Percentiles rank a stretch among this genome's conserved stretches.
Evolutionary conservation across 148 eudicot species (phyloP).

Genomic region (Rhododendron molle): DNA sequence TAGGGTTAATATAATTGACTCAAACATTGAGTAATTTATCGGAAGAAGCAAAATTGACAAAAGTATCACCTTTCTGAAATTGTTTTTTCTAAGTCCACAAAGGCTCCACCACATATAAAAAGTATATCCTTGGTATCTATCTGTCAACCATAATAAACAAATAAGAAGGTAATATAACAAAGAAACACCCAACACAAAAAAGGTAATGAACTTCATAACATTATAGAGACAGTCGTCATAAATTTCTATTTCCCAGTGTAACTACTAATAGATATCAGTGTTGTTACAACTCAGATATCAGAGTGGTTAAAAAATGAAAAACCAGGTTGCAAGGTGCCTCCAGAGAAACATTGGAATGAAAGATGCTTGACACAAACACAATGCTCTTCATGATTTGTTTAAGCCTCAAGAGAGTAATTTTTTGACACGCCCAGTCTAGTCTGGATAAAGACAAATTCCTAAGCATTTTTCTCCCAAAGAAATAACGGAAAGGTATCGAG

Average conservation of each 20-base stretch:
- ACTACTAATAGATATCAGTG: not conserved
- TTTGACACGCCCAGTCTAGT: not conserved
- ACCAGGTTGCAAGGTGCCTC: not conserved
- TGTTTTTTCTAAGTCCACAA: constrained; percentile 43
- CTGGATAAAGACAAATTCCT: not conserved
- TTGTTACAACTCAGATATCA: not conserved
- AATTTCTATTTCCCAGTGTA: not conserved
- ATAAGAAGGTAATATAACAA: not conserved
- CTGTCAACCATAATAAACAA: constrained; percentile 22
- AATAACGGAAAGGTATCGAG: not conserved
- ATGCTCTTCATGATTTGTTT: not conserved
- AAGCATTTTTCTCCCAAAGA: not conserved
- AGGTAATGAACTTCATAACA: not conserved
- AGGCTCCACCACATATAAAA: constrained; percentile 58
- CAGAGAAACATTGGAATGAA: not conserved
- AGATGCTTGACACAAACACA: not conserved
- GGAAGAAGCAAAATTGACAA: not conserved
- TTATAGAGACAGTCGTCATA: not conserved
- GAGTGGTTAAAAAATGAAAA: not conserved
- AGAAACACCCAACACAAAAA: not conserved
- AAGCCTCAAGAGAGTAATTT: not conserved
- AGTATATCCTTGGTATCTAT: constrained; percentile 49
- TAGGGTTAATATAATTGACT: not conserved
- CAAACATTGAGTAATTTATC: not conserved
- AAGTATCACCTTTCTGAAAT: constrained; percentile 45